Percentiles rank a stretch among this genome's conserved stretches.
Evolutionary conservation across 768 basidiomycete species (phyloP).

Genomic region (Lyophyllum decastes): DNA sequence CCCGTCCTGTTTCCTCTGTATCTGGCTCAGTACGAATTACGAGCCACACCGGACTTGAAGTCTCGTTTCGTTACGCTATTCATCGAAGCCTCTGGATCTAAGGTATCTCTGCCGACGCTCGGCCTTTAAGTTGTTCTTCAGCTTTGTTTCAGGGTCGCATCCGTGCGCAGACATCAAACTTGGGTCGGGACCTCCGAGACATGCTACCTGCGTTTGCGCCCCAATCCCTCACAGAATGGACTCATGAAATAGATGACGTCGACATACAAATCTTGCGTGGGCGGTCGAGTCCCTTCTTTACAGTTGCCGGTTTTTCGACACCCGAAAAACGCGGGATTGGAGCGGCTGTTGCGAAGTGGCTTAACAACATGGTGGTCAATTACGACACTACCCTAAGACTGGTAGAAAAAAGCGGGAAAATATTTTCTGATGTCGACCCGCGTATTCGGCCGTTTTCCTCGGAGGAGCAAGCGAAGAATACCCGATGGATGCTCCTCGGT

Average conservation of each 20-base stretch:
- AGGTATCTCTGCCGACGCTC: conserved; percentile 19
- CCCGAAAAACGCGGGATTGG: conserved; percentile 5
- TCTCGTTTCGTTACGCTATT: conserved; percentile 23
- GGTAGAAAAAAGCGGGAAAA: conserved; percentile 16
- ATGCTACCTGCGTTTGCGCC: conserved; percentile 5
- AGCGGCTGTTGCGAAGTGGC: conserved; percentile 2
- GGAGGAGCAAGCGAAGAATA: conserved; percentile 34
- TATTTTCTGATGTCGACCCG: conserved; percentile 35
- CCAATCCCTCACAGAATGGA: neutral
- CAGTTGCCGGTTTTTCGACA: conserved; percentile 8
- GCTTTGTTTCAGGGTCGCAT: conserved; percentile 22
- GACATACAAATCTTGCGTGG: conserved; percentile 9
- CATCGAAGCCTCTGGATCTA: conserved; percentile 32
- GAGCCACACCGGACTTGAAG: conserved; percentile 7
- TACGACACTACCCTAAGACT: conserved; percentile 21
- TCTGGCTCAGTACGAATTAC: conserved; percentile 48
- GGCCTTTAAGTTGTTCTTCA: neutral
- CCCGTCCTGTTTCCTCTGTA: conserved; percentile 69
- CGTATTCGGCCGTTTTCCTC: conserved; percentile 41
- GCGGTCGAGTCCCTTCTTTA: neutral
- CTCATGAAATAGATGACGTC: conserved; percentile 3
- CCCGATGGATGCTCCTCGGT: conserved; percentile 39
- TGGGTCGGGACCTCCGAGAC: conserved; percentile 7
- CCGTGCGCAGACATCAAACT: conserved; percentile 12
- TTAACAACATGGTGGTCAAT: conserved; percentile 3